Evolutionary conservation across 345 rosid genomes (phyloP), one percentile per base, ranked within the genome.

Genomic region (Gossypium turneri): DNA sequence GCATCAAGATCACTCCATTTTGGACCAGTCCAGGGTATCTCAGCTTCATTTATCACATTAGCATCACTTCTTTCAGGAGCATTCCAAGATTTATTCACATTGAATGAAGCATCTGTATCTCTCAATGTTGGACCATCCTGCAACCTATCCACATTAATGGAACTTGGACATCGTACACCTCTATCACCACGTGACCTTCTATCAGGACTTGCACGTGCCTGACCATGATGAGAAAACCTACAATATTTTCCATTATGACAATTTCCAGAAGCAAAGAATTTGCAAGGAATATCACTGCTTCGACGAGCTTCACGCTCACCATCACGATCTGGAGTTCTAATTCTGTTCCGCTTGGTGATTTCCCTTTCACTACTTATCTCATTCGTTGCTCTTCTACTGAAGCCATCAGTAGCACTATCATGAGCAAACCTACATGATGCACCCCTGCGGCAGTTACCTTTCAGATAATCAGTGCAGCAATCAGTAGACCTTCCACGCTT

Each of bases 221-320:
- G 84, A 74, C 63, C 79, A 68, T 83, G 77, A 82, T 95, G 99
- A 76, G 89, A 85, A 81, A 90, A 95, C 83, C 94, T 86, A 82
- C 99, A 95, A 79, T 81, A 72, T 34, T 83, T 85, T 16, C 96
- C 97, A 78, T 88, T 90, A 75, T 94, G 91, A 85, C 99, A 95
- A 75, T 81, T 83, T 57, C 99, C 99, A 3, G 86, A 86, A 72
- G 96, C 91, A 77, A 87, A 92, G 81, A 81, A 92, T 80, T 83
- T 94, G 89, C 98, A 94, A 19, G 92, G 91, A 73, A 88, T 75
- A 47, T 83, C 87, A 2, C 74, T 66, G 60, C 83, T 81, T 82
- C 86, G 79, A 17, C 81, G 84, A 71, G 77, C 70, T 79, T 77
- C 89, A 68, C 84, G 86, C 57, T 84, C 94, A 79, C 78, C 76